These are phyloP conservation scores for Lentithecium fluviatile DNA, from an alignment of 495 filamentous ascomycete species.

Conservation along the genomic window DNA sequence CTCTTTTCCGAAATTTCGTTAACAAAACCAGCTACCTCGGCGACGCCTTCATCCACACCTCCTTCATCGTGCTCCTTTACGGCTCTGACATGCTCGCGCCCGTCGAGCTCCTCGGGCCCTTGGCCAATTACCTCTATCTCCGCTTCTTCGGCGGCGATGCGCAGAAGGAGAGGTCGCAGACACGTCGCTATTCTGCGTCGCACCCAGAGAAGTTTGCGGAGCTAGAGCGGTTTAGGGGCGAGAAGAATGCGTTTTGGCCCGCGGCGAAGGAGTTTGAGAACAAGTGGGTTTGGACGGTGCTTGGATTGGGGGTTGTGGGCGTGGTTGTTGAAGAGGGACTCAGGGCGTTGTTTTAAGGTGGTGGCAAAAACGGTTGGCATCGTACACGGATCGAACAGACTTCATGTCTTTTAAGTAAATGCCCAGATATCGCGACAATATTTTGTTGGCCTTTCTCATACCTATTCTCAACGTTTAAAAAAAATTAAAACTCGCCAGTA, in stretches of 20 bases:
- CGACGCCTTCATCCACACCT: conserved; percentile 55
- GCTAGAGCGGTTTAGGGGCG: conserved; percentile 48
- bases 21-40: conserved; percentile 54
- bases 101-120: conserved; percentile 52
- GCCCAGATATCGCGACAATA: too few relatives aligned
- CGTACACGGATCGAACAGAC: too few relatives aligned
- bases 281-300: conserved; percentile 55
- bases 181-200: conserved; percentile 48
- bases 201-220: conserved; percentile 53
- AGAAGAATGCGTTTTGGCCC: conserved; percentile 59
- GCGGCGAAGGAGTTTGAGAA: conserved; percentile 48
- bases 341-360: conserved; percentile 27
- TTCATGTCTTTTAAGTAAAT: too few relatives aligned
- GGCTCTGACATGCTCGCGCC: conserved; percentile 53
- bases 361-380: not conserved
- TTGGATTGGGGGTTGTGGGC: conserved; percentile 45
- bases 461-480: too few relatives aligned
- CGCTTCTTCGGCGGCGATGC: conserved; percentile 56
- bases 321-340: conserved; percentile 27
- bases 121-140: conserved; percentile 59
- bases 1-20: not conserved
- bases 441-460: too few relatives aligned
- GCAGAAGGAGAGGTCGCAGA: conserved; percentile 53
- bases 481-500: too few relatives aligned
- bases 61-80: conserved; percentile 52